Base-by-base conservation (phyloP, 2,329 filamentous ascomycete genomes). In the Colletotrichum echinochloae region DNA sequence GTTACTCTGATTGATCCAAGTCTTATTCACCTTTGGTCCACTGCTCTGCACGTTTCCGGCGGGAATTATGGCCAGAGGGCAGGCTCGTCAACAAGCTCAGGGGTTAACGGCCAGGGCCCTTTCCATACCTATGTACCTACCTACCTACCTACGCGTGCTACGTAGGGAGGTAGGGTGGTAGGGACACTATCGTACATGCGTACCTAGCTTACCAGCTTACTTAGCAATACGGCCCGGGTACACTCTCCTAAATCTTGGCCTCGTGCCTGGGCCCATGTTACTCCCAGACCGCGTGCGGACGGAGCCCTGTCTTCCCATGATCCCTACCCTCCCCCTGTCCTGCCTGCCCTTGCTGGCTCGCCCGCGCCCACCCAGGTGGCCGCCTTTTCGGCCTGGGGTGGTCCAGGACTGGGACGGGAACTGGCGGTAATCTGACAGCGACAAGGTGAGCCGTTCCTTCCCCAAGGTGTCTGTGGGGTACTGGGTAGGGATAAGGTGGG, bases 371-470 rank as follows among this genome's bases (percentile, higher is more conserved):
- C 51, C 49, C 16, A 64, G 60, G 55, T 55, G n/a, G 64, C 46
- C 51, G 49, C 51, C 48, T 23, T 41, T 39, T 41, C 18, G 41
- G 55, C 39, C 55, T 63, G 55, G 61, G 61, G 48, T 49, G 62
- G 30, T 52, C 52, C 23, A 51, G 33, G 52, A 52, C 57, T 67
- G 57, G 64, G 64, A 70, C 64, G 49, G 69, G 59, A 65, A 70
- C 69, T 54, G 35, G 54, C 63, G 65, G 68, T 59, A 71, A 71
- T 68, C 69, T 71, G 65, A 60, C 68, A 60, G 62, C 51, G 65
- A 68, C 65, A 71, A 59, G 68, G 64, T 60, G 26, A 69, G 54
- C 65, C 60, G 52, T 57, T 60, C 44, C 52, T 49, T 48, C 54
- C 64, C 56, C 57, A 44, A 65, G 30, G 54, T 39, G 41, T 44